Base-by-base conservation (phyloP, 306 rosid species). In the Senna tora region DNA sequence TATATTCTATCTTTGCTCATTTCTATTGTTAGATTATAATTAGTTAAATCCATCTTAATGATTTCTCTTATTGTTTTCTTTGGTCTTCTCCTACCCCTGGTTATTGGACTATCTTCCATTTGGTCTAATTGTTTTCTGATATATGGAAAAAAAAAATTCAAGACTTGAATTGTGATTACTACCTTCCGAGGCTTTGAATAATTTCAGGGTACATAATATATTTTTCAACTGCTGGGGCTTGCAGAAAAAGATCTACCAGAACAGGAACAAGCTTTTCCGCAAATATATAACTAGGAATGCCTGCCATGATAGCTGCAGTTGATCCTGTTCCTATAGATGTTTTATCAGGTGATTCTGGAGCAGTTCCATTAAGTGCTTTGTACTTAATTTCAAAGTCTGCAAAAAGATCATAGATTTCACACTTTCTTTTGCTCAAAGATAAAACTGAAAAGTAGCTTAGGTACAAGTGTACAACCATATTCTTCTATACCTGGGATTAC, bases 101-200 rank as follows among this genome's bases (percentile, higher is more conserved):
- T n/a, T n/a, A n/a, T n/a, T n/a, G n/a, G n/a, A n/a, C n/a, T n/a
- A n/a, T n/a, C n/a, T n/a, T n/a, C n/a, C n/a, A n/a, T n/a, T n/a
- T n/a, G n/a, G n/a, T n/a, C n/a, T n/a, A n/a, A n/a, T n/a, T n/a
- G n/a, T 70, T 12, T 28, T 41, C 22, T 36, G 39, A 57, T 25
- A 30, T 28, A 7, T 2, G 7, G 11, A 13, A 46, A 69, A 76
- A 19, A 19, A n/a, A 10, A 20, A 36, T 21, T 62, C 28, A 50
- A 72, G 49, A 20, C 46, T 59, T 69, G 54, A 45, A 39, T 39
- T 25, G 36, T 30, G 67, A 54, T 47, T 60, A 73, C 83, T 91
- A 94, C 98, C 98, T 91, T 83, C 92, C 97, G 7, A 94, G 87
- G 83, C 95, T 77, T 87, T 87, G 98, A 80, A 94, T 86, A 62